A percentile compares a stretch with the other conserved stretches of the same genome.
Conservation (phyloP, 1,284 basidiomycete genomes). For the Sporisorium scitamineum region DNA sequence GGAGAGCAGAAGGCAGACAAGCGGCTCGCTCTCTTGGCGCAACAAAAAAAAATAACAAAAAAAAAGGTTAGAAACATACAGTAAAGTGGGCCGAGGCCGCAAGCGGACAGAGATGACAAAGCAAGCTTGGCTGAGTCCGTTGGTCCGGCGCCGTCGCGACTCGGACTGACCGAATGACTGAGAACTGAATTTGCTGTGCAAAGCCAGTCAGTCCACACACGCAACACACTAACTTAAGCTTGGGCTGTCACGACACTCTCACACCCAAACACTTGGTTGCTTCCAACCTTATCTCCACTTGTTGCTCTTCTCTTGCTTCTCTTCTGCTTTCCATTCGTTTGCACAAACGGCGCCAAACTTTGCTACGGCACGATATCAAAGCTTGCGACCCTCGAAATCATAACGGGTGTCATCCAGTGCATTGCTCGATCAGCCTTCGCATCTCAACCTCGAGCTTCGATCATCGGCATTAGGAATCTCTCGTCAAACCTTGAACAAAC, state of each 20-base stretch:
- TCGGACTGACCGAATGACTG: conserved; percentile 4
- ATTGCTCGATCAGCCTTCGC: conserved; percentile 9
- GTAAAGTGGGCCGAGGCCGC: conserved; percentile 4
- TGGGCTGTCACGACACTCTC: background rate
- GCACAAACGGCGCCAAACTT: background rate
- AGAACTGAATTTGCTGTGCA: conserved; percentile 1
- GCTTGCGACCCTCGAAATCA: conserved; percentile 1
- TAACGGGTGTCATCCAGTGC: background rate
- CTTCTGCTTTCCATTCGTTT: background rate
- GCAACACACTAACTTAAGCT: conserved; percentile 5
- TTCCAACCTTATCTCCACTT: background rate
- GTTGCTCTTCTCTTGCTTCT: background rate
- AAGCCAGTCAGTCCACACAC: conserved; percentile 14
- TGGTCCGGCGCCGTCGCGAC: conserved; percentile 16
- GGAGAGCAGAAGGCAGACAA: no score
- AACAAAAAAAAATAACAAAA: no score
- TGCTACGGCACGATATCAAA: no score
- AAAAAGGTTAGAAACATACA: no score
- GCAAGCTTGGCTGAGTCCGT: conserved; percentile 3
- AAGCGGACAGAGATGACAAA: conserved; percentile 6
- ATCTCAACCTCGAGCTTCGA: conserved; percentile 18
- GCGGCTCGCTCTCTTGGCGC: no score
- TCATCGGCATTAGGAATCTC: conserved; percentile 4
- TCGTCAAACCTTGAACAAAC: conserved; percentile 4
- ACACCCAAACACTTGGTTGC: background rate